Evolutionary conservation across 345 rosid genomes (phyloP).

Genomic region (Ceriops tagal): DNA sequence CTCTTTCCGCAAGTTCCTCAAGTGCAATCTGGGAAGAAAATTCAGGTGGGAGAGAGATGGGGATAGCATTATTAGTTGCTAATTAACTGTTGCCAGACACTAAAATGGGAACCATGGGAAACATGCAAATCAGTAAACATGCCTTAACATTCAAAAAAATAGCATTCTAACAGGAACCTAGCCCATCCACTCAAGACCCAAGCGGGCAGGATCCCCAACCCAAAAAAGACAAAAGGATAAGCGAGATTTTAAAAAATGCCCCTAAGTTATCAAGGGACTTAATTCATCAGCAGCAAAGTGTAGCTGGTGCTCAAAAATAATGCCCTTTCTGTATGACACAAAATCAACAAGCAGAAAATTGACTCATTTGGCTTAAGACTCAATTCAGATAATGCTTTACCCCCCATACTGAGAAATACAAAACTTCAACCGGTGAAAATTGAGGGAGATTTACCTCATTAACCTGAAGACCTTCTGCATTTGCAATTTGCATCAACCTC

Average conservation of each 20-base stretch:
- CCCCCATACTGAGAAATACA: slow-evolving; percentile 10
- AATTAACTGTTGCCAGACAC: slow-evolving; percentile 6
- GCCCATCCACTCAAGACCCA: no score
- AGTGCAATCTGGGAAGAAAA: slow-evolving; percentile 60
- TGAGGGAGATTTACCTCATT: slow-evolving; percentile 47
- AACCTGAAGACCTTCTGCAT: slow-evolving; percentile 78
- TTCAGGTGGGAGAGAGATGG: background rate
- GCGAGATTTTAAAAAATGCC: no score
- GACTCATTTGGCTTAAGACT: background rate
- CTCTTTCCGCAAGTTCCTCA: slow-evolving; percentile 95
- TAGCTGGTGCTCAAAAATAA: background rate
- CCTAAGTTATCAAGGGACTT: no score
- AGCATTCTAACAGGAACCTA: no score
- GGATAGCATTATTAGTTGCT: slow-evolving; percentile 5
- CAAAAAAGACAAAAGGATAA: no score
- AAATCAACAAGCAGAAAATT: no score
- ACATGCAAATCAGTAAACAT: background rate
- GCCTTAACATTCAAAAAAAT: no score
- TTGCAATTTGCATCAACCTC: slow-evolving; percentile 80
- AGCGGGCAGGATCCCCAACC: no score
- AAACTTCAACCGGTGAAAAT: slow-evolving; percentile 9
- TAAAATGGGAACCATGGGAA: slow-evolving; percentile 14
- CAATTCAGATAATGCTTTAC: background rate
- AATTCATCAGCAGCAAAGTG: no score
- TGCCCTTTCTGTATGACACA: no score